Evolutionary conservation across 1,284 basidiomycete genomes (phyloP), one percentile per base, ranked within the genome.

Genomic region (Heterobasidion parviporum): DNA sequence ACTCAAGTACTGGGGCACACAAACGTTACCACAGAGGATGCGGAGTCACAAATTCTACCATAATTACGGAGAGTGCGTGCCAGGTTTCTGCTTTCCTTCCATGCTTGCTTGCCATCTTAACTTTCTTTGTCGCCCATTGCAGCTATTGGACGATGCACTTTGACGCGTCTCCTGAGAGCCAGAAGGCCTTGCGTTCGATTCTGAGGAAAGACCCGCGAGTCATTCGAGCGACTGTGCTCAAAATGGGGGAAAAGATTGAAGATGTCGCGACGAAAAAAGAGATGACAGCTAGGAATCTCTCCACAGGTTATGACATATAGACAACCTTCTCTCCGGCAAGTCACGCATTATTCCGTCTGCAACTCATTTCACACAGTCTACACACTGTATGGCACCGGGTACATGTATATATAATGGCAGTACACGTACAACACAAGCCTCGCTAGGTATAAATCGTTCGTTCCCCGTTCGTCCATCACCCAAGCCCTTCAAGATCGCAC

Each of bases 141-240:
- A 94, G 92, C 65, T 94, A 94, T 70, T 94, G 92, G 90, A 82
- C 87, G 14, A 81, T 94, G 76, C 82, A 93, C 67, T 94, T 94
- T 67, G 92, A 94, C 74, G 83, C 89, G 3, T 89, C 89, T 8
- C 91, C 92, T 8, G 74, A 75, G 52, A 83, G 82, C 0, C 76
- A 94, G 56, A 74, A 76, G 20, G 74, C 78, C 5, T 75, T 94
- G 44, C 82, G 83, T 62, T 72, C 74, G 26, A 76, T 87, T 54
- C 79, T 94, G 70, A 82, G 85, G 14, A 78, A 76, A 54, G 92
- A 94, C 64, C 90, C 91, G 16, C 80, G 89, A 45, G 89, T 94
- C 46, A 75, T 94, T 58, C 82, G 91, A 26, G 90, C 87, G 82
- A 92, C 89, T 10, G 81, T 87, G 51, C 73, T 93, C 56, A 94